These are phyloP conservation scores for Aspergillus pseudonomiae DNA, from an alignment of 2,329 filamentous ascomycete species.

Conservation along the genomic window DNA sequence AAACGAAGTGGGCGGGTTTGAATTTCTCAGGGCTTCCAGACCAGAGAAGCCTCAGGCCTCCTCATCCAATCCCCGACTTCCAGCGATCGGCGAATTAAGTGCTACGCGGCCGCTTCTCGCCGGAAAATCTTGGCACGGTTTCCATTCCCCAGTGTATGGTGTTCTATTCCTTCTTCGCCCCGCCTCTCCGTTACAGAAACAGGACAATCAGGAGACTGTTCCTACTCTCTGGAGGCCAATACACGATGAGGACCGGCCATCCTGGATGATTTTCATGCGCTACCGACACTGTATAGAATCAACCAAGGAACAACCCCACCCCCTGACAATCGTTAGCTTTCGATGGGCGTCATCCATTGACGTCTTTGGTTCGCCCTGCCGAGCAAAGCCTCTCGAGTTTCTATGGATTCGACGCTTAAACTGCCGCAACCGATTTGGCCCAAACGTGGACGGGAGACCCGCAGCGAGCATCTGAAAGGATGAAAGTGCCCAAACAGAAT, in stretches of 20 bases:
- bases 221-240: not conserved
- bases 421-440: slow-evolving; percentile 5
- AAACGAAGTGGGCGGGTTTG: slow-evolving; percentile 12
- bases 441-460: slow-evolving; percentile 7
- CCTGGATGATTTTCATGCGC: not conserved
- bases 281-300: not conserved
- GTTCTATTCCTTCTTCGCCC: slow-evolving; percentile 12
- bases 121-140: slow-evolving; percentile 27
- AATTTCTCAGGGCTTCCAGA: slow-evolving; percentile 20
- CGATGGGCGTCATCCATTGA: slow-evolving; percentile 31
- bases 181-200: not conserved
- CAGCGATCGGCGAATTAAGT: slow-evolving; percentile 20
- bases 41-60: slow-evolving; percentile 1
- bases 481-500: not conserved
- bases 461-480: not conserved
- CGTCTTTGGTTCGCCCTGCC: slow-evolving; percentile 17
- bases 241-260: not conserved
- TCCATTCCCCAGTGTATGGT: slow-evolving; percentile 12
- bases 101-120: slow-evolving; percentile 21
- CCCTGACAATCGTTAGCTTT: slow-evolving; percentile 30
- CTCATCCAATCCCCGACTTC: slow-evolving; percentile 12
- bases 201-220: slow-evolving; percentile 5
- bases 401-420: not conserved
- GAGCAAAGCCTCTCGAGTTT: not conserved
- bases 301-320: slow-evolving; percentile 5